A percentile compares a stretch with the other conserved stretches of the same genome.
These are phyloP conservation scores for Paramecium sonneborni DNA, from an alignment of 73 alveolate genomes.

Conservation along the genomic window DNA sequence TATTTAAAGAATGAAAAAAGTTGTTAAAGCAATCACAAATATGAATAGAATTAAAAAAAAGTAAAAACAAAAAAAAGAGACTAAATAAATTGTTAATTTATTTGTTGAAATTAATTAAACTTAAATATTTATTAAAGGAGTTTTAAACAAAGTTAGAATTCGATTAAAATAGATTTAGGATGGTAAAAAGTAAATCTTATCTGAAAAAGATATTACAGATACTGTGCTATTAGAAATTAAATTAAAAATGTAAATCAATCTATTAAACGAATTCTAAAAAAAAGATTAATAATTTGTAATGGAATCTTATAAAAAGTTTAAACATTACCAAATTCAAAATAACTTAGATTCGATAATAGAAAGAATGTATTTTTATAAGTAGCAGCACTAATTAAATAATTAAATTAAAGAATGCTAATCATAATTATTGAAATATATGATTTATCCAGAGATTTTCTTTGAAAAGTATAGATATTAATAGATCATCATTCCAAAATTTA, in stretches of 20 bases:
- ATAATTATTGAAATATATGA: not conserved
- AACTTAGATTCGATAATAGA: conserved; percentile 11
- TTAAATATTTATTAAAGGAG: not conserved
- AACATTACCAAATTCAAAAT: not conserved
- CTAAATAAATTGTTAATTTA: not conserved
- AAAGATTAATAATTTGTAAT: conserved; percentile 4
- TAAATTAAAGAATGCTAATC: not conserved
- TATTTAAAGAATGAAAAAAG: not conserved
- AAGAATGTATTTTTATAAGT: not conserved
- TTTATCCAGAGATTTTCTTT: conserved; percentile 3
- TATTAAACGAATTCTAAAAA: not conserved
- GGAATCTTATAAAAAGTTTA: conserved; percentile 34
- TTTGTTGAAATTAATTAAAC: not conserved
- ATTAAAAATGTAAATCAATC: not conserved
- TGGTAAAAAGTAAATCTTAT: conserved; percentile 9
- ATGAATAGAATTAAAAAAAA: conserved; percentile 22
- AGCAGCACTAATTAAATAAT: not conserved
- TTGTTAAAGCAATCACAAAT: not conserved
- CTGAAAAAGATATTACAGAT: not conserved
- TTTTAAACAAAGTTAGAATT: not conserved
- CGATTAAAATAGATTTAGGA: not conserved
- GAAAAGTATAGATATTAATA: conserved; percentile 5
- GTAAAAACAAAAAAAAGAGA: not conserved
- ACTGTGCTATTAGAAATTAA: not conserved
- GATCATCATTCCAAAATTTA: not conserved